Percentiles rank a stretch among this genome's conserved stretches.
Evolutionary conservation across 176 grass and related monocot genomes (phyloP).

Genomic region (Musa itinerans): DNA sequence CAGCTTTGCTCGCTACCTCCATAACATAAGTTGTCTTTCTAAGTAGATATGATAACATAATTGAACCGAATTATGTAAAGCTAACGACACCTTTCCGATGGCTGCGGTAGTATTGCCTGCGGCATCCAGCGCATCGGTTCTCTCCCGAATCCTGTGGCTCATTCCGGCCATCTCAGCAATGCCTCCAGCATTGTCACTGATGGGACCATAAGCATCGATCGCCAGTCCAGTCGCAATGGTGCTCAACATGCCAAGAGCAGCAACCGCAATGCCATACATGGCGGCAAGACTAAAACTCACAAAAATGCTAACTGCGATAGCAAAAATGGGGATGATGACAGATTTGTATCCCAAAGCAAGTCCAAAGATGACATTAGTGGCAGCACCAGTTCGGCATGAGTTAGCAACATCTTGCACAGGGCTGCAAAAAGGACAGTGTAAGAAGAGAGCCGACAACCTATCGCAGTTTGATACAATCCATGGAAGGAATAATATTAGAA

Average conservation of each 20-base stretch:
- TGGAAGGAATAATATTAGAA: not conserved
- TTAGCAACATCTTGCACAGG: conserved; percentile 13
- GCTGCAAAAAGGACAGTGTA: not conserved
- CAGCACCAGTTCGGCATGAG: conserved; percentile 13
- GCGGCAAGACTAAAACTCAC: not conserved
- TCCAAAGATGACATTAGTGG: conserved; percentile 11
- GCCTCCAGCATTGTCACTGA: conserved; percentile 11
- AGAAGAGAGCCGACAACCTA: not conserved
- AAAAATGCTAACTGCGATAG: conserved; percentile 2
- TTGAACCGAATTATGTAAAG: no score
- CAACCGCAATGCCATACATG: conserved; percentile 12
- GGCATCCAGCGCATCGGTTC: conserved; percentile 3
- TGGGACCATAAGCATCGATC: conserved; percentile 5
- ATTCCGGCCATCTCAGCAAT: conserved; percentile 12
- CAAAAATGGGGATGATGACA: conserved; percentile 13
- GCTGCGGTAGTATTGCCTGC: conserved; percentile 8
- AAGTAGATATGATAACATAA: no score
- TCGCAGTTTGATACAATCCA: not conserved
- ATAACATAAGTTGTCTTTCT: no score
- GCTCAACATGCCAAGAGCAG: conserved; percentile 12
- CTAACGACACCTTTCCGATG: conserved; percentile 1
- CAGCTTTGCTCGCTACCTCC: no score
- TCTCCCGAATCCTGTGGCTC: conserved; percentile 11
- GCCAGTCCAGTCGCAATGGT: conserved; percentile 10
- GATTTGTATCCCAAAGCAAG: conserved; percentile 19